Base-by-base conservation (phyloP, 306 rosid species). In the Dryas alaskensis region DNA sequence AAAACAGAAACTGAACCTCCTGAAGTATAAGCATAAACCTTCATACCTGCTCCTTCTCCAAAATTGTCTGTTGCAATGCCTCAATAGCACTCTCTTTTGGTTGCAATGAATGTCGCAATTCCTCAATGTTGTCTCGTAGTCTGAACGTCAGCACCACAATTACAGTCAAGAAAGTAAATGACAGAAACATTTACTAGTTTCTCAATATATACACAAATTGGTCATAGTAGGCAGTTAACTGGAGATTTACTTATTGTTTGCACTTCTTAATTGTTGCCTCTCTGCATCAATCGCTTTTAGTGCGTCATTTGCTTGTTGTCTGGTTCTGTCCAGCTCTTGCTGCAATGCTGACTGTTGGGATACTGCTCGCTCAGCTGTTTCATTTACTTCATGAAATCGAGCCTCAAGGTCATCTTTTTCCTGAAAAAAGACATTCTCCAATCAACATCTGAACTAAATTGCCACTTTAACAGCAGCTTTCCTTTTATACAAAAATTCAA, bases 231-330 rank as follows among this genome's bases (percentile, higher is more conserved):
- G 46, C 46, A 7, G 66, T 73, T 8, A 40, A 80, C 44, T 45
- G 70, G 66, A 54, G 70, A 71, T 67, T 86, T 95, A 95, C 99
- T 87, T 95, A 78, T 95, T 95, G 84, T 95, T 95, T 80, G 91
- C 91, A 81, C 93, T 90, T 86, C 99, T 83, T 73, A 95, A 77
- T 80, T 95, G 99, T 81, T 95, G 99, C 62, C 99, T 88, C 70
- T 95, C 99, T 37, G 75, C 86, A 85, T 95, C 98, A 87, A 95
- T 92, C 76, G 97, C 99, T 85, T 90, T 92, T 82, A 95, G 71
- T 67, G 98, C 96, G 49, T 95, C 99, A 80, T 92, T 95, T 14
- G 98, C 99, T 85, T 92, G 99, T 81, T 95, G 92, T 85, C 99
- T 81, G 31, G 98, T 92, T 68, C 95, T 96, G 81, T 95, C 98